Conservation (phyloP, 495 filamentous ascomycete species). For the Articulospora tetracladia region DNA sequence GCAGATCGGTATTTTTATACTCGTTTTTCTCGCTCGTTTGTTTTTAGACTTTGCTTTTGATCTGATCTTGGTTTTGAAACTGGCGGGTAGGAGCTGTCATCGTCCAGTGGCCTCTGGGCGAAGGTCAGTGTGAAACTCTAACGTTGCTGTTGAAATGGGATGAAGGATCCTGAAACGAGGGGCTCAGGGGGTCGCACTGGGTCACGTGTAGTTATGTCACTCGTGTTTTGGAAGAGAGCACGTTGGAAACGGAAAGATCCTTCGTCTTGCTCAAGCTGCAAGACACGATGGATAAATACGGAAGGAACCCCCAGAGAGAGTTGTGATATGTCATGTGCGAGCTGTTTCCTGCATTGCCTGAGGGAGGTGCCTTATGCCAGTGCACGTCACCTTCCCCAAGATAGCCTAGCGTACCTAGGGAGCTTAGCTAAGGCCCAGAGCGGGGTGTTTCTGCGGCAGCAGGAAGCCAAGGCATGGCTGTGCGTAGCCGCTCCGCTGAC, state of each 20-base stretch:
- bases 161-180: constrained; percentile 1
- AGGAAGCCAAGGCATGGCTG: neutral
- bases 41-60: neutral
- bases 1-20: neutral
- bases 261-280: too few species aligned
- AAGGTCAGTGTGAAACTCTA: neutral
- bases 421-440: neutral
- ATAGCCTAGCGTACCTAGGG: too few species aligned
- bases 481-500: neutral
- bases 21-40: neutral
- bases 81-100: neutral
- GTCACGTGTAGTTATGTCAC: neutral
- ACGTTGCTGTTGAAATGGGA: neutral
- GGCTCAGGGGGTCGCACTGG: neutral
- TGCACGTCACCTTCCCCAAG: too few species aligned
- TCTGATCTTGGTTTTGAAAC: neutral
- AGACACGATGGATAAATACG: neutral
- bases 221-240: too few species aligned
- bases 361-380: too few species aligned
- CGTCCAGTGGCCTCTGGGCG: too few species aligned
- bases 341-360: neutral
- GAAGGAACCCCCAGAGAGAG: neutral
- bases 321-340: neutral
- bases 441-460: neutral
- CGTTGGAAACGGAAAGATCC: too few species aligned